phyloP scores from a whole-genome alignment of 768 basidiomycete genomes.

The Lyophyllum shimeji region DNA sequence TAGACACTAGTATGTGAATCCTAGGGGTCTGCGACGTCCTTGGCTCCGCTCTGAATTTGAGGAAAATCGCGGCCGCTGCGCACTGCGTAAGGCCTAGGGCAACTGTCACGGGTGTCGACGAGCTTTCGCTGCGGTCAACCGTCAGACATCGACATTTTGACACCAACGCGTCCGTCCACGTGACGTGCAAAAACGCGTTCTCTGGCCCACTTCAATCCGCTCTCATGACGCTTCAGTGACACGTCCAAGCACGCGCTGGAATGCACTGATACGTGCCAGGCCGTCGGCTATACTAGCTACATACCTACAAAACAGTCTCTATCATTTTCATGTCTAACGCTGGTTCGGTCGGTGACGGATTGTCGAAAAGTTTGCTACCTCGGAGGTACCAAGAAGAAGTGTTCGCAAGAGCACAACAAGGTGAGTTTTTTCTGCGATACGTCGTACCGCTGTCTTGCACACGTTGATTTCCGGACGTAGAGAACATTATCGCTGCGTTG shows the following conservation, averaged over 20 bases:
- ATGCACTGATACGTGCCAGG: neutral
- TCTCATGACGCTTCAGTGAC: neutral
- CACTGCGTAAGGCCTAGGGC: neutral
- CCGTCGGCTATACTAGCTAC: neutral
- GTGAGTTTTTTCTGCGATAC: slow-evolving; percentile 19
- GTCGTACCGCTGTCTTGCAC: neutral
- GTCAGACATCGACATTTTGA: too few relatives aligned
- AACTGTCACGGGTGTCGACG: neutral
- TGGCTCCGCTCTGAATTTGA: neutral
- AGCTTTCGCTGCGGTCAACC: too few relatives aligned
- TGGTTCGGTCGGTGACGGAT: neutral
- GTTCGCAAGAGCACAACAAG: slow-evolving; percentile 56
- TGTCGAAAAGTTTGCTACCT: slow-evolving; percentile 23
- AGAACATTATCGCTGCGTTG: slow-evolving; percentile 73
- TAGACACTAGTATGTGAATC: neutral
- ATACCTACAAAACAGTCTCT: too few relatives aligned
- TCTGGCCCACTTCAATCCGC: neutral
- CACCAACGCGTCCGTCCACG: neutral
- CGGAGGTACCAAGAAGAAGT: slow-evolving; percentile 74
- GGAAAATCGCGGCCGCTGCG: neutral
- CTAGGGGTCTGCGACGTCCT: neutral
- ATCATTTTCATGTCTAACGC: neutral
- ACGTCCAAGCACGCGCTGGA: neutral
- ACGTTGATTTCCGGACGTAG: slow-evolving; percentile 25
- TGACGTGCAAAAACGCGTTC: neutral